Base-by-base conservation (phyloP, 176 grass and related monocot species). In the Triticum dicoccoides region DNA sequence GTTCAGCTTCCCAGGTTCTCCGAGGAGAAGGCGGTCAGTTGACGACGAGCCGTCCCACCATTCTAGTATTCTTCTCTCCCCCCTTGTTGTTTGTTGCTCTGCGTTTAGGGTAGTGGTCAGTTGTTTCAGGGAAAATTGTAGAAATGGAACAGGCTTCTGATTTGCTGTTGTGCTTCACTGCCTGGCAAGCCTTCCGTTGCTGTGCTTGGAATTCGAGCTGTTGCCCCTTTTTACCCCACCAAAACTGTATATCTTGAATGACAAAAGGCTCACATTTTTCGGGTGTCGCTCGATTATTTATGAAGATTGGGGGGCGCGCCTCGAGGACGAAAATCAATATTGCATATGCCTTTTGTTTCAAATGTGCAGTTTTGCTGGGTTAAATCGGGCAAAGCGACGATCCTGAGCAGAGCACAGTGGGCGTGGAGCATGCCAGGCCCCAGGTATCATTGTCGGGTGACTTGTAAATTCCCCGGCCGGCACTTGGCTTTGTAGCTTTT, bases 1-100 rank as follows among this genome's bases (percentile, higher is more conserved):
- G 94, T 99, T 33, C 97, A 97, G 80, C 92, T 97, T 62, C 97
- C 97, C 30, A 97, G 97, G 87, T 99, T 96, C 88, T 92, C 94
- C 6, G 83, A 86, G 71, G 90, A 96, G 62, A 92, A 88, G 78
- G 85, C 86, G 3, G 80, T 84, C 13, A 41, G 86, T 11, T 98
- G 82, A 96, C 11, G 82, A 91, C 4, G 56, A 76, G 1, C 79
- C 61, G 52, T 5, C 44, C 30, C n/a, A 14, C 33, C 13, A 62
- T 89, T 78, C 77, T 90, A 76, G 18, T 65, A n/a, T 42, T 84
- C 80, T 61, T 64, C 11, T 51, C 8, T 11, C 65, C 29, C 14
- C 45, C 71, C 71, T 62, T 52, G 61, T 66, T 86, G 30, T 75
- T 71, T 76, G 44, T 2, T 74, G 69, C 42, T 81, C 11, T 78